A percentile compares a stretch with the other conserved stretches of the same genome.
These are phyloP conservation scores for Lipomyces kockii DNA, from an alignment of 805 yeast species.

Conservation along the genomic window DNA sequence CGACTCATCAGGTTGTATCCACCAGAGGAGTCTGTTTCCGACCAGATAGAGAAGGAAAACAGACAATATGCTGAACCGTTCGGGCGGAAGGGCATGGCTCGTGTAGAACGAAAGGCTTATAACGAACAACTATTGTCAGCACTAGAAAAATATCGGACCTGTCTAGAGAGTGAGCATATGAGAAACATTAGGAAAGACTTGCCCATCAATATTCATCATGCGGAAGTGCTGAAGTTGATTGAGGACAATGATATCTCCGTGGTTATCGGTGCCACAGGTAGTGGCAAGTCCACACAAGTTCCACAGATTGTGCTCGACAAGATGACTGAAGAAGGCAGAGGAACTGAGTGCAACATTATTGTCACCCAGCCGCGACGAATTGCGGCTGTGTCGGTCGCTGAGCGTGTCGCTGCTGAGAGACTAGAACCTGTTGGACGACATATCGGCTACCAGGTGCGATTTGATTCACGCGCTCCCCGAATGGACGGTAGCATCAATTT, in stretches of 20 bases:
- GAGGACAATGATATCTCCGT: conserved; percentile 31
- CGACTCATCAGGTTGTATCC: not conserved
- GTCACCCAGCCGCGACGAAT: conserved; percentile 41
- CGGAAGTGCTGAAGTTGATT: conserved; percentile 28
- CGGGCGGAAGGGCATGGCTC: not conserved
- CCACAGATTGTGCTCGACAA: conserved; percentile 39
- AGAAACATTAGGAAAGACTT: conserved; percentile 21
- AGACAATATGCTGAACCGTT: conserved; percentile 4
- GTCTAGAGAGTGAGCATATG: conserved; percentile 14
- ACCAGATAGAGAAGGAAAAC: conserved; percentile 14
- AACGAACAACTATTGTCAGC: conserved; percentile 1
- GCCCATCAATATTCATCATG: conserved; percentile 24
- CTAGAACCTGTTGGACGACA: conserved; percentile 64
- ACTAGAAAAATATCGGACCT: conserved; percentile 9
- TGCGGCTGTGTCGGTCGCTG: conserved; percentile 59
- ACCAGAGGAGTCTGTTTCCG: conserved; percentile 6
- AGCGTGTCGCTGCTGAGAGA: conserved; percentile 77
- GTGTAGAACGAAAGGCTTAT: not conserved
- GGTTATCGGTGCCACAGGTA: conserved; percentile 39
- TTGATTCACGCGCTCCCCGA: conserved; percentile 64
- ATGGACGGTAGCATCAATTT: conserved; percentile 65
- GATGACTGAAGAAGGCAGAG: conserved; percentile 22
- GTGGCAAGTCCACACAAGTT: conserved; percentile 41
- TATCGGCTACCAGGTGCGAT: conserved; percentile 78
- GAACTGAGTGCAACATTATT: conserved; percentile 34